phyloP scores from a whole-genome alignment of 2,329 filamentous ascomycete genomes.

The Exophiala lecanii-corni region DNA sequence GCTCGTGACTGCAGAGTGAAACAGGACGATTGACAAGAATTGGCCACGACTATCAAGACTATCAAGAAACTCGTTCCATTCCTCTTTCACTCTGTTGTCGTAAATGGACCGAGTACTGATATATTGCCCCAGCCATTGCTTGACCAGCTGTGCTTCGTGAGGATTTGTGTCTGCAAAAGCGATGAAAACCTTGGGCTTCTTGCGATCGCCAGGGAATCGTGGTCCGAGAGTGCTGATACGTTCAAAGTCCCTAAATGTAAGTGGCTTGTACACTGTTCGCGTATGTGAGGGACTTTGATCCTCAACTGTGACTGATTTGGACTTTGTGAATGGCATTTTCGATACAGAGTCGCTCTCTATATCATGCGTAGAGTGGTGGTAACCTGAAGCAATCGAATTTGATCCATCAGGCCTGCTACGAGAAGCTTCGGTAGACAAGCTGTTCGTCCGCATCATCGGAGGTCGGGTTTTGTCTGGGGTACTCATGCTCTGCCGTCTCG shows the following conservation, averaged over 20 bases:
- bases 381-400: too few relatives aligned
- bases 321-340: too few relatives aligned
- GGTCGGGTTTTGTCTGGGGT: too few relatives aligned
- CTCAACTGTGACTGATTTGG: too few relatives aligned
- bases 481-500: too few relatives aligned
- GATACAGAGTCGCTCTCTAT: too few relatives aligned
- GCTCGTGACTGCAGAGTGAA: constrained; percentile 5
- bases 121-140: constrained; percentile 9
- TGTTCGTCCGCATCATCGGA: too few relatives aligned
- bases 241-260: background rate
- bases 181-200: constrained; percentile 12
- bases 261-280: too few relatives aligned
- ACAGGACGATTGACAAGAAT: constrained; percentile 8
- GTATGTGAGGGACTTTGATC: too few relatives aligned
- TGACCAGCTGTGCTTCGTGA: constrained; percentile 12
- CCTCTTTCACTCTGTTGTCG: constrained; percentile 8
- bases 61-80: constrained; percentile 14
- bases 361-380: too few relatives aligned
- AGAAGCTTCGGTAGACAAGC: too few relatives aligned
- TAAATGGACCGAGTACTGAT: constrained; percentile 9
- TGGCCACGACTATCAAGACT: constrained; percentile 1
- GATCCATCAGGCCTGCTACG: too few relatives aligned
- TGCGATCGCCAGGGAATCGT: background rate
- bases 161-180: constrained; percentile 15
- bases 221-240: background rate